These are phyloP conservation scores for Claviceps pusilla DNA, from an alignment of 2,329 filamentous ascomycete genomes.

Conservation along the genomic window DNA sequence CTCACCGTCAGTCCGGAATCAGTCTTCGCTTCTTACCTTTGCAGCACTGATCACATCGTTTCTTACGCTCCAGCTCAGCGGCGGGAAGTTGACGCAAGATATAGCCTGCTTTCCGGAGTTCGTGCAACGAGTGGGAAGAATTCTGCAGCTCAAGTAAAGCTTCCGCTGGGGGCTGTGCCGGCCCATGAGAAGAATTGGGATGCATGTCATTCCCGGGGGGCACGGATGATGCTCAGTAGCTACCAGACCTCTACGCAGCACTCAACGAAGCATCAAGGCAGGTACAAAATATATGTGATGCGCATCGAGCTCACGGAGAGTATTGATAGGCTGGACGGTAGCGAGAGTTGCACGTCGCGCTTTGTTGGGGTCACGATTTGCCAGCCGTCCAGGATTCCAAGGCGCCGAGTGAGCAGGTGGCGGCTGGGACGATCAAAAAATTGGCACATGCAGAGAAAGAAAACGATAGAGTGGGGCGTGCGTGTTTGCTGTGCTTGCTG, in stretches of 20 bases:
- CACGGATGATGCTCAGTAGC: neutral
- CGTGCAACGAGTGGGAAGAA: slow-evolving; percentile 8
- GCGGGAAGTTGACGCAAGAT: slow-evolving; percentile 12
- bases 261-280: neutral
- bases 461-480: neutral
- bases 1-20: neutral
- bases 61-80: slow-evolving; percentile 17
- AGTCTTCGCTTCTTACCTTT: slow-evolving; percentile 9
- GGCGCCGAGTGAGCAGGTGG: neutral
- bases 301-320: neutral
- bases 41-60: slow-evolving; percentile 15
- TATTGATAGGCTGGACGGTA: neutral
- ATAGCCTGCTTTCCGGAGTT: slow-evolving; percentile 14
- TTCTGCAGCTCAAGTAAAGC: slow-evolving; percentile 9
- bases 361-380: neutral
- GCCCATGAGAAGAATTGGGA: slow-evolving; percentile 1
- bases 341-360: neutral
- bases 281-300: neutral
- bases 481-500: neutral
- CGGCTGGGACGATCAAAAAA: neutral
- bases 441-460: neutral
- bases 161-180: slow-evolving; percentile 9
- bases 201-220: neutral
- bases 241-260: neutral
- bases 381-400: neutral